These are phyloP conservation scores for Penicillium freii DNA, from an alignment of 2,329 filamentous ascomycete genomes.

Conservation along the genomic window DNA sequence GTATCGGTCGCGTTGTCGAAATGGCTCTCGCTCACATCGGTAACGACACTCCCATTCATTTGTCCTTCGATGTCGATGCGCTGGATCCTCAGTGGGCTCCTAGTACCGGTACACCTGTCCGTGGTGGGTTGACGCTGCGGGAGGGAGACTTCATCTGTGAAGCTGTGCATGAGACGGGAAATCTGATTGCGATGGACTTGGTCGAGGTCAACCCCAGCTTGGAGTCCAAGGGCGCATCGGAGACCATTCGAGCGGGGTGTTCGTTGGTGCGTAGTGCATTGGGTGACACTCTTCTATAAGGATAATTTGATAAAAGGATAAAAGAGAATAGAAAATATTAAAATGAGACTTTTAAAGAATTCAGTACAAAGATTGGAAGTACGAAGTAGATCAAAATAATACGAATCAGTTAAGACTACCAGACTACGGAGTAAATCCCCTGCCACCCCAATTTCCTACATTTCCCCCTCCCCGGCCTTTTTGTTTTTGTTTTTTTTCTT, in stretches of 20 bases:
- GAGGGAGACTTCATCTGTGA: slow-evolving; percentile 98
- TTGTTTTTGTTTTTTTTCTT: background rate
- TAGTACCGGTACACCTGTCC: slow-evolving; percentile 89
- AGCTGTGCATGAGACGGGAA: slow-evolving; percentile 75
- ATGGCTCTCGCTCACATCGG: slow-evolving; percentile 98
- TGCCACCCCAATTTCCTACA: slow-evolving; percentile 30
- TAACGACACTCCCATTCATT: slow-evolving; percentile 89
- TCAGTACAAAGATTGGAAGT: background rate
- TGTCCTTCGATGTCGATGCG: slow-evolving; percentile 96
- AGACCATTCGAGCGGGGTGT: slow-evolving; percentile 87
- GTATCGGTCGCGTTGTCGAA: slow-evolving; percentile 93
- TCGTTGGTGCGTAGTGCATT: slow-evolving; percentile 88
- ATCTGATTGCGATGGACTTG: slow-evolving; percentile 74
- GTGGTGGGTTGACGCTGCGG: slow-evolving; percentile 86
- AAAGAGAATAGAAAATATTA: background rate
- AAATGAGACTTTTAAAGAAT: background rate
- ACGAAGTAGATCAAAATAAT: background rate
- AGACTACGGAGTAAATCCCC: slow-evolving; percentile 15
- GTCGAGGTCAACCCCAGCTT: slow-evolving; percentile 78
- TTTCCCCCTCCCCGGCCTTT: slow-evolving; percentile 13
- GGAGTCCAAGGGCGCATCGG: slow-evolving; percentile 67
- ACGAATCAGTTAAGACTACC: no score
- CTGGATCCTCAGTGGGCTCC: slow-evolving; percentile 95
- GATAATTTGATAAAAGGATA: background rate
- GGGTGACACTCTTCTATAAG: slow-evolving; percentile 81